Base-by-base conservation (phyloP, 2,329 filamentous ascomycete species). In the Colletotrichum destructivum region DNA sequence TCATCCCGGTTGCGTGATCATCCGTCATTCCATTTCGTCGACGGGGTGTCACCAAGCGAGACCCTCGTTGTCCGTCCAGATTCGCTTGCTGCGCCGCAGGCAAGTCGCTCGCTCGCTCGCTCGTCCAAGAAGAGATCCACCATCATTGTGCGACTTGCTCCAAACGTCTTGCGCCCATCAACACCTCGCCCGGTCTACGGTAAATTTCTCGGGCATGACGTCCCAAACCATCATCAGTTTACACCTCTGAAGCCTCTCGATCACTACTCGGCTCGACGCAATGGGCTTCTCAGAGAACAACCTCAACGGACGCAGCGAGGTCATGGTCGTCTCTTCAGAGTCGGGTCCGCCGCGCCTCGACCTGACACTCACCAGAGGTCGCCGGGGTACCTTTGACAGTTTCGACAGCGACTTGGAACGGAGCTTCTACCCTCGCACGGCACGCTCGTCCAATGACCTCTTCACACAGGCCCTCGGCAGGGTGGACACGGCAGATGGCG, bases 381-480 rank as follows among this genome's bases (percentile, higher is more conserved):
- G 67, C n/a, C 61, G 66, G 18, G 70, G 70, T 26, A 72, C 66
- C 9, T 73, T 74, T 49, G 67, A 62, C 47, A 67, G 67, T n/a
- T 71, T 74, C 49, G 64, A 65, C 31, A 64, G 69, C 46, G 54
- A 61, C 23, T 59, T 60, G 35, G 73, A 73, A 9, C 61, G 40
- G 16, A 51, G 61, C 18, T 55, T 67, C 49, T 60, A 60, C 51
- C 62, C 71, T 68, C 63, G 71, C 68, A 44, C 64, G n/a, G 26
- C 73, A 21, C 71, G 66, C 42, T 74, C 73, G 23, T 74, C 73
- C 21, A 69, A 65, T 46, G 67, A 74, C 11, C 60, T 73, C 61
- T 62, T 72, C 23, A n/a, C 65, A 26, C 61, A 63, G n/a, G 60
- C 69, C 21, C 64, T 73, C 40, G 46, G 51, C 56, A 62, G 60